Evolutionary conservation across 805 yeast species (phyloP).

Genomic region (Ascoidea rubescens): DNA sequence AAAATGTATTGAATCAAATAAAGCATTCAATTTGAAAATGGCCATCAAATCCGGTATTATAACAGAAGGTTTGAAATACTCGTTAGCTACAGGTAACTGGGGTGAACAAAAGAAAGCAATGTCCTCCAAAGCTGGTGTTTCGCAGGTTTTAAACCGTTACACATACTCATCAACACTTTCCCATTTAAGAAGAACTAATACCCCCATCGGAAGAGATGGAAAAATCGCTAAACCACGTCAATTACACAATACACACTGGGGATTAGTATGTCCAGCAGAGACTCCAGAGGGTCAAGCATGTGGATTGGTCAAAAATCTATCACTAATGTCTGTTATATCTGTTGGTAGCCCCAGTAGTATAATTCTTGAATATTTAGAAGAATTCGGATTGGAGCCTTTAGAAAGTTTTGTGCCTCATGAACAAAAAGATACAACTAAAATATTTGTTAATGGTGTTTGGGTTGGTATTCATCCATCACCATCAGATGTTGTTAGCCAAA

Average conservation of each 20-base stretch:
- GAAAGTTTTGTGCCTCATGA: conserved; percentile 75
- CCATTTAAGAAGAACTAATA: conserved; percentile 96
- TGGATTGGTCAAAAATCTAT: conserved; percentile 94
- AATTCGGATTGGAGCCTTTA: conserved; percentile 98
- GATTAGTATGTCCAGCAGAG: conserved; percentile 98
- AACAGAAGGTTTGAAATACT: conserved; percentile 93
- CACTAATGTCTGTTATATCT: conserved; percentile 93
- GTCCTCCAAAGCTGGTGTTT: conserved; percentile 98
- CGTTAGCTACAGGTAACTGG: conserved; percentile 99
- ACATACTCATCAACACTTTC: conserved; percentile 98
- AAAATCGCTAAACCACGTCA: conserved; percentile 98
- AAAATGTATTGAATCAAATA: conserved; percentile 95
- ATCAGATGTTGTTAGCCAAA: conserved; percentile 77
- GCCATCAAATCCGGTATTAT: conserved; percentile 96
- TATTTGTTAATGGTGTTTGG: conserved; percentile 98
- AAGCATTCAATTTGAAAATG: conserved; percentile 88
- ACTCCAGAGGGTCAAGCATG: conserved; percentile 99
- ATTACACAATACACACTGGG: conserved; percentile 99
- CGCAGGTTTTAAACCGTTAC: conserved; percentile 94
- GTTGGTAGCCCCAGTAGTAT: conserved; percentile 98
- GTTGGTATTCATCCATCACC: conserved; percentile 98
- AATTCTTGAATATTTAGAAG: conserved; percentile 81
- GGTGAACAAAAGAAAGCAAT: conserved; percentile 99
- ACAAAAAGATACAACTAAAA: conserved; percentile 80
- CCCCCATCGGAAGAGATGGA: conserved; percentile 99